Base-by-base conservation (phyloP, 495 filamentous ascomycete genomes). In the Penicillium daleae region DNA sequence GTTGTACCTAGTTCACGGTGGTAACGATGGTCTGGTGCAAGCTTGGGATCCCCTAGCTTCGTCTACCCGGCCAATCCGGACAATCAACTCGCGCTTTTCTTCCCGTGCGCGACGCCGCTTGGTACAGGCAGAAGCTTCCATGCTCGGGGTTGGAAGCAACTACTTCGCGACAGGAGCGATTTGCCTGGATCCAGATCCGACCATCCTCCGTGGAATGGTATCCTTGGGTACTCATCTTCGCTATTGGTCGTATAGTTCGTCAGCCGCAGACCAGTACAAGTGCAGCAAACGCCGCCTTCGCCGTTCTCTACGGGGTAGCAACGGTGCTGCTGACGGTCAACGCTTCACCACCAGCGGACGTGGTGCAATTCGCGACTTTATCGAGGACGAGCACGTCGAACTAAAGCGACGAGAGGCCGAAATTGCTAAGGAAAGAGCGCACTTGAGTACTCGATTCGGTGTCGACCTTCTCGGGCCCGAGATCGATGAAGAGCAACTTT, bases 11-110 rank as follows among this genome's bases (percentile, higher is more conserved):
- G 89, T 97, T 2, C 92, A 97, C 73, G 95, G 95, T 29, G 95
- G 95, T 46, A 96, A 91, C 65, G 95, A 99, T 73, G 94, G 95
- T 10, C 85, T 98, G 8, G 93, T 98, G 8, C 95, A 98, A 70
- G 91, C 92, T 6, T 99, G 96, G 96, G 95, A 99, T 80, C 92
- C 91, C 22, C 77, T 99, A 26, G 92, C 90, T 2, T 98, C 95
- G 0, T 90, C 84, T 6, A 78, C 84, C 10, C 84, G 87, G 26
- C 92, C 94, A 0, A 85, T 98, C 62, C 87, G 93, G 22, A 97
- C 93, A 4, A 83, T 99, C 56, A 95, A 96, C 62, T 93, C 92
- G 0, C 88, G 91, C 10, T 95, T 96, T 68, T 90, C 90, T 1
- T 86, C 88, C 21, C 89, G 93, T 10, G 90, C 93, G 42, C 86